Base-by-base conservation (phyloP, 192 early-diverging fungal genomes). In the Coemansia umbellata region DNA sequence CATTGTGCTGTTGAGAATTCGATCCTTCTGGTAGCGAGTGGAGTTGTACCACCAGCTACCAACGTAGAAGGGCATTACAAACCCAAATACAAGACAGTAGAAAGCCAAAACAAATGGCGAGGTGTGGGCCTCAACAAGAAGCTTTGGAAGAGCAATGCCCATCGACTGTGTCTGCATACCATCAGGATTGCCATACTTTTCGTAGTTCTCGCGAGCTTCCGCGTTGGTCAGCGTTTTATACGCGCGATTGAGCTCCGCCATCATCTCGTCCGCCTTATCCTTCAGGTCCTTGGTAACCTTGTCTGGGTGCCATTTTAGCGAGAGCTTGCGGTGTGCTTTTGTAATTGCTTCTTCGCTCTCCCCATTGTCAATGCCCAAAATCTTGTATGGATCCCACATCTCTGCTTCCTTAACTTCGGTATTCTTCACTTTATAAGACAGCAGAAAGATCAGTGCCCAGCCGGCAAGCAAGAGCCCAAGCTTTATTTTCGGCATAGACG, bases 121-220 rank as follows among this genome's bases (percentile, higher is more conserved):
- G 69, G 95, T 93, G 57, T 84, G 79, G 14, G 87, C 81, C 58
- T 95, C 91, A 1, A 97, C 90, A 10, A 99, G 74, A 80, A 89
- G 89, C 40, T 81, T 81, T 4, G 96, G 96, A 31, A 99, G 81
- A 3, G 96, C 96, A 64, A 99, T 88, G 35, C 94, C 94, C 83
- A 97, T 87, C 30, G 86, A 79, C 54, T 86, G 84, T 18, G 90
- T 85, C 72, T 96, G 94, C 60, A 91, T 93, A 11, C 96, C 96
- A 67, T 99, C 96, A 14, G 96, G 94, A 68, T 97, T 92, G 47
- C 95, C 95, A 54, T 81, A 94, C 67, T 99, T 91, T 55, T 97
- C 92, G 79, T 86, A 99, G 69, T 89, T 91, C 58, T 89, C 85
- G 52, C 88, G 84, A 17, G 84, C 87, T 47, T 87, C 91, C 13